Conservation (phyloP, 2,329 filamentous ascomycete species). For the Fusarium humuli region DNA sequence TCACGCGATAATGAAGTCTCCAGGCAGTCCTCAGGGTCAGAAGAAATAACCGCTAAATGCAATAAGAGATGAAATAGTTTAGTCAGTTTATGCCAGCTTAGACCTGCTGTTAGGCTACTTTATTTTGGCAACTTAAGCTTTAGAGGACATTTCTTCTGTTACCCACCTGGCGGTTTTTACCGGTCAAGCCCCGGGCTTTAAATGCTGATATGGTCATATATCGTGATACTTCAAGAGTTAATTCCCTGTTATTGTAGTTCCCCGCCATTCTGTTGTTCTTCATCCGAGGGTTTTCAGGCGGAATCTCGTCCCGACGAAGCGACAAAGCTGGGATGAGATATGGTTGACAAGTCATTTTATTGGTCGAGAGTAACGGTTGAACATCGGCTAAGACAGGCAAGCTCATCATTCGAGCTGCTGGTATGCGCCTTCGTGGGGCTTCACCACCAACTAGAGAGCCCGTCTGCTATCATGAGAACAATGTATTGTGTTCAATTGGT, state of each 20-base stretch:
- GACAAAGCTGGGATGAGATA: conserved; percentile 8
- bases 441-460: conserved; percentile 32
- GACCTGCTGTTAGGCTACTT: too few species aligned
- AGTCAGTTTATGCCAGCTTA: too few species aligned
- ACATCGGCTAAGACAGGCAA: conserved; percentile 1
- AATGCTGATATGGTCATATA: background rate
- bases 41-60: too few species aligned
- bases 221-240: background rate
- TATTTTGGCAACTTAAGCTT: too few species aligned
- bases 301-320: conserved; percentile 41
- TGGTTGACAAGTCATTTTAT: conserved; percentile 5
- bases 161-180: too few species aligned
- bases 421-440: conserved; percentile 39
- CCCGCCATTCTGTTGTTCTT: background rate
- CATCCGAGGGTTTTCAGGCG: conserved; percentile 14
- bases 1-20: background rate
- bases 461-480: conserved; percentile 39
- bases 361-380: conserved; percentile 14
- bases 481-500: conserved; percentile 19
- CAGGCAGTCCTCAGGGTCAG: too few species aligned
- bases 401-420: conserved; percentile 10
- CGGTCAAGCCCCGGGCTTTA: background rate
- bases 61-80: too few species aligned
- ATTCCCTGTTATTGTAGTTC: conserved; percentile 1
- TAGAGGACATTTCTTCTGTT: too few species aligned